Evolutionary conservation across 768 basidiomycete species (phyloP), one percentile per base, ranked within the genome.

Genomic region (Amanita phalloides): DNA sequence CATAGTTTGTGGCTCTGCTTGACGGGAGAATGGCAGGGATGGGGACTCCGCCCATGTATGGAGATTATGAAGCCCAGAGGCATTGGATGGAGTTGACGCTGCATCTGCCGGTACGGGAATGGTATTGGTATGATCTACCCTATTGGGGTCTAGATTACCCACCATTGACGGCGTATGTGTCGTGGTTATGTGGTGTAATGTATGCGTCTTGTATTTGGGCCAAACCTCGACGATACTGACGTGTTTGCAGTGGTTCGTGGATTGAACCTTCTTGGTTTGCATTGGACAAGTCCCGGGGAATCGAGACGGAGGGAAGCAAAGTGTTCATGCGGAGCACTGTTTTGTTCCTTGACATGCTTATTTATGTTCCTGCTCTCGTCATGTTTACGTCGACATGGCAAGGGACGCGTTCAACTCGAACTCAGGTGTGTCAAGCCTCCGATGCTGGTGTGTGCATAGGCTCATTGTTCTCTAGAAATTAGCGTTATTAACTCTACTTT

Each of bases 61-160:
- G 92, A 3, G 92, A 95, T 66, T 95, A 89, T 58, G 92, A 95
- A 64, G 92, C 92, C 0, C 92, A 94, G 61, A 72, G 92, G 49
- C 92, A 94, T 66, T 95, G 92, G 92, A 90, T 95, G 88, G 92
- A 94, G 59, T 63, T 95, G 36, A 90, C 89, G 2, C 65, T 82
- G 23, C 86, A 93, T 61, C 70, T 91, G 0, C 88, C 92, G 0
- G 59, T 79, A 17, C 68, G 68, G 11, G 68, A 84, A 55, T 97
- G 94, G 94, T 97, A 97, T 65, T 81, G 69, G 1, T 89, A 92
- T 64, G 89, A 95, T 60, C 72, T 89, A 28, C 78, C 79, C 33
- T 95, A 95, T 61, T 97, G 94, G 94, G 90, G 90, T 0, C 73
- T 97, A 47, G 94, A 97, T 66, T 97, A 97, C 68, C 93, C 93